Percentiles rank a stretch among this genome's conserved stretches.
phyloP scores from a whole-genome alignment of 805 yeast species.

The Cyberlindnera japonica region DNA sequence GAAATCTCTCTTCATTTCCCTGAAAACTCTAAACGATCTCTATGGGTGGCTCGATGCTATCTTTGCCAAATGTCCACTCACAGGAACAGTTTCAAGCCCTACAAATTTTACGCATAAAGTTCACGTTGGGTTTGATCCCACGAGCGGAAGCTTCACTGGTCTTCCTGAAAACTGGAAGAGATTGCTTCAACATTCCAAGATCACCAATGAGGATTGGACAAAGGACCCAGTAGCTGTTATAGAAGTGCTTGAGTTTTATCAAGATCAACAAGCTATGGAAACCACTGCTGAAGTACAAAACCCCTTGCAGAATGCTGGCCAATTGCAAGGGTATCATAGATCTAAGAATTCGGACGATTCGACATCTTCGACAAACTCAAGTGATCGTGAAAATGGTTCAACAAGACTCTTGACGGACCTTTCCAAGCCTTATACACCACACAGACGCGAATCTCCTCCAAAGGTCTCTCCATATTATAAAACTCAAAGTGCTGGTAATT shows the following conservation, averaged over 20 bases:
- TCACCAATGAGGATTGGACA: constrained; percentile 86
- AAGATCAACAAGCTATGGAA: constrained; percentile 32
- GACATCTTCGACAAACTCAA: constrained; percentile 13
- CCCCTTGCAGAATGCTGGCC: background rate
- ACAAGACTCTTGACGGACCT: constrained; percentile 39
- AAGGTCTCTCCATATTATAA: constrained; percentile 27
- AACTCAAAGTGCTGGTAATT: constrained; percentile 13
- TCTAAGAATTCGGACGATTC: constrained; percentile 26
- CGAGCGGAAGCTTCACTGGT: constrained; percentile 84
- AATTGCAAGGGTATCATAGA: constrained; percentile 12
- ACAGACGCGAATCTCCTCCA: constrained; percentile 41
- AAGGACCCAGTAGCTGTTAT: constrained; percentile 94
- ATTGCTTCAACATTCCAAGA: constrained; percentile 78
- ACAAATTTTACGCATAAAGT: constrained; percentile 93
- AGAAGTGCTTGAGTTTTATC: constrained; percentile 82
- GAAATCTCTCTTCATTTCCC: constrained; percentile 68
- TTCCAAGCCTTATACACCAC: constrained; percentile 41
- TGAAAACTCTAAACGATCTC: constrained; percentile 75
- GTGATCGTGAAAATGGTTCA: constrained; percentile 18
- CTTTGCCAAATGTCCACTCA: constrained; percentile 65
- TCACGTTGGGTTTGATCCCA: constrained; percentile 83
- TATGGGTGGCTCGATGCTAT: constrained; percentile 91
- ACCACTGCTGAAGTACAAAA: background rate
- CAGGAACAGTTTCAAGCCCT: constrained; percentile 77
- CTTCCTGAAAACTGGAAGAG: constrained; percentile 93